phyloP scores from a whole-genome alignment of 1,139 yeast genomes.

The Saccharomyces uvarum region DNA sequence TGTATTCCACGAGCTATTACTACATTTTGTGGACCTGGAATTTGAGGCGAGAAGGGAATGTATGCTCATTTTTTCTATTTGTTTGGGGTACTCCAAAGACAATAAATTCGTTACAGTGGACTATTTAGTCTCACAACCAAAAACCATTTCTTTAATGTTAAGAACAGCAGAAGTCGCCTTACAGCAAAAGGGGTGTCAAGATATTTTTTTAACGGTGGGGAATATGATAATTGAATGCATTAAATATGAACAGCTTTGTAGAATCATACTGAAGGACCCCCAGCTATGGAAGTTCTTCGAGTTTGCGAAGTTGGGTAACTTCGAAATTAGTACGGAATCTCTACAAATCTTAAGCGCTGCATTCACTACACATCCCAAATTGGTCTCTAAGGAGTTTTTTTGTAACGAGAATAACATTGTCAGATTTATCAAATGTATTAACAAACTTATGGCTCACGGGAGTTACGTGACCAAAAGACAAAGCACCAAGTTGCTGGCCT shows the following conservation, averaged over 20 bases:
- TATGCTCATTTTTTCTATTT: constrained; percentile 59
- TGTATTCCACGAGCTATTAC: constrained; percentile 52
- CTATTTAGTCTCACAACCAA: constrained; percentile 61
- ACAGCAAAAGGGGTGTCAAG: constrained; percentile 32
- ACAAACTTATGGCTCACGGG: constrained; percentile 60
- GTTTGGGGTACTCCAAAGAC: constrained; percentile 74
- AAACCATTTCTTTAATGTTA: constrained; percentile 53
- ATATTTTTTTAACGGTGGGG: constrained; percentile 68
- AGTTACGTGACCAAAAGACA: constrained; percentile 92
- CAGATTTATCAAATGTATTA: constrained; percentile 53
- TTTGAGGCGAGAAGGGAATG: constrained; percentile 89
- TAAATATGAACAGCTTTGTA: constrained; percentile 65
- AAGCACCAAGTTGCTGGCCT: constrained; percentile 69
- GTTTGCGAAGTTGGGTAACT: constrained; percentile 66
- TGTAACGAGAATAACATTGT: constrained; percentile 42
- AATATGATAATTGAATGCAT: constrained; percentile 79
- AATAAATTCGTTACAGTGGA: constrained; percentile 81
- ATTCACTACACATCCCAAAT: constrained; percentile 58
- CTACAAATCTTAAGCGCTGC: constrained; percentile 69
- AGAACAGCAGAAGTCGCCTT: constrained; percentile 57
- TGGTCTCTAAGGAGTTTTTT: constrained; percentile 61
- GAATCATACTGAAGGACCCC: constrained; percentile 48
- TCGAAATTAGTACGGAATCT: constrained; percentile 87
- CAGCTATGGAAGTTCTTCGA: constrained; percentile 77
- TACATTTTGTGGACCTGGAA: constrained; percentile 56